Base-by-base conservation (phyloP, 1,284 basidiomycete genomes). In the Cystobasidium slooffiae region DNA sequence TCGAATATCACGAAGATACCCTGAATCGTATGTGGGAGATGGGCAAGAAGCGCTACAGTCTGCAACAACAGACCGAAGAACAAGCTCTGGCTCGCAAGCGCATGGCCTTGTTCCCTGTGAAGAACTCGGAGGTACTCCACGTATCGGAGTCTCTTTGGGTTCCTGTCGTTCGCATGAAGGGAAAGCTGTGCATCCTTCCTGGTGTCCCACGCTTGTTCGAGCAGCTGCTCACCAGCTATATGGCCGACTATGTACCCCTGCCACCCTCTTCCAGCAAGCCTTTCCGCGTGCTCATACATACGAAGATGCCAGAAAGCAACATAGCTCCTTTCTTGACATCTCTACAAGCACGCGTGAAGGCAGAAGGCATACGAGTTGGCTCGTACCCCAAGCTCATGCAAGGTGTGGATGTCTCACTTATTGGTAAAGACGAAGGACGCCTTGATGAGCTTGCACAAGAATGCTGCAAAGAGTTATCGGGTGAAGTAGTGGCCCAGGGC, bases 301-400 rank as follows among this genome's bases (percentile, higher is more conserved):
- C 80, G n/a, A 63, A 72, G 72, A 76, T 46, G 52, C 89, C 92
- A 0, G 95, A 97, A 84, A 93, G 91, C 1, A 88, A 88, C 74
- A 97, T 97, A 73, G 91, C 93, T 1, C 94, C 95, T 0, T 96
- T 90, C 83, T 86, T 97, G 43, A 90, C 91, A 0, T 83, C 86
- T 16, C 86, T 98, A 0, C 91, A 93, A 79, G 86, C 87, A 22
- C 88, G 91, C 58, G 87, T 93, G 18, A 89, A 88, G 80, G 84
- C 86, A 3, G 90, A 91, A 74, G 89, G 88, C 14, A 89, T 98
- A 74, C 89, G 79, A 14, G 76, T 80, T 6, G 78, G 80, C 0
- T 76, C 74, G 0, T 81, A 81, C 58, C 80, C 80, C 0, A 81
- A 81, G 53, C 43, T 79, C 2, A 24, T 72, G 10, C 49, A 52